A percentile compares a stretch with the other conserved stretches of the same genome.
These are phyloP conservation scores for Eutreptiella sp. DNA, from an alignment of 208 protist genomes.

Conservation along the genomic window DNA sequence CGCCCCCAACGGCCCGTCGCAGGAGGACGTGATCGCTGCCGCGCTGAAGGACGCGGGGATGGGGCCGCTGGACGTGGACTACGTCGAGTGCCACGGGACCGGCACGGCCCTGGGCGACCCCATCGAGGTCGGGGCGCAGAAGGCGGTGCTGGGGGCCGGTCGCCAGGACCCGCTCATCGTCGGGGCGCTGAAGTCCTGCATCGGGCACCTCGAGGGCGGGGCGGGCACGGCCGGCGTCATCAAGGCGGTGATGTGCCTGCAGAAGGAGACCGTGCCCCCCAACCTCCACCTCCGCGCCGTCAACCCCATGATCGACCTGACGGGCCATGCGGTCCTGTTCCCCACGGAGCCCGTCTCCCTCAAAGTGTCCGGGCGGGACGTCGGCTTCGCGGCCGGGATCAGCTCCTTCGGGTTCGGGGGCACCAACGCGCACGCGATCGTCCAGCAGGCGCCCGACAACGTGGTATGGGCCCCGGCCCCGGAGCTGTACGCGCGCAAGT, in stretches of 20 bases:
- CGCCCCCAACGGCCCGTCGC: conserved; percentile 34
- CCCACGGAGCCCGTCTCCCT: too few species aligned
- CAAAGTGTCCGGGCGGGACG: too few species aligned
- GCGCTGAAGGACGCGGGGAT: conserved; percentile 25
- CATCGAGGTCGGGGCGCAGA: conserved; percentile 36
- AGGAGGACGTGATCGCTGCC: conserved; percentile 31
- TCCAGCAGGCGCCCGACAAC: not conserved
- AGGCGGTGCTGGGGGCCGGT: conserved; percentile 11
- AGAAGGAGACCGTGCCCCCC: conserved; percentile 9
- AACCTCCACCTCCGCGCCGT: conserved; percentile 18
- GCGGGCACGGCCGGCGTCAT: conserved; percentile 34
- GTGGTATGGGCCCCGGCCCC: too few species aligned
- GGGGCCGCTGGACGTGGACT: conserved; percentile 30
- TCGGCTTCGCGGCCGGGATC: conserved; percentile 8
- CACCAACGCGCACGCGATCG: conserved; percentile 30
- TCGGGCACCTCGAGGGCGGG: conserved; percentile 37
- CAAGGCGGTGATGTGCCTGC: conserved; percentile 10
- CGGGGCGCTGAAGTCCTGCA: conserved; percentile 39
- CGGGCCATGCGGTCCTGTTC: too few species aligned
- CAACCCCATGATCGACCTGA: not conserved
- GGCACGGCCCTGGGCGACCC: conserved; percentile 47
- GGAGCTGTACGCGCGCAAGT: too few species aligned
- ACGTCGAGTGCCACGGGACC: conserved; percentile 48
- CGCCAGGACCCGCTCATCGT: conserved; percentile 7
- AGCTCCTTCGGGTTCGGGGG: conserved; percentile 31